Evolutionary conservation across 1,284 basidiomycete species (phyloP), one percentile per base, ranked within the genome.

Genomic region (Moniliophthora roreri): DNA sequence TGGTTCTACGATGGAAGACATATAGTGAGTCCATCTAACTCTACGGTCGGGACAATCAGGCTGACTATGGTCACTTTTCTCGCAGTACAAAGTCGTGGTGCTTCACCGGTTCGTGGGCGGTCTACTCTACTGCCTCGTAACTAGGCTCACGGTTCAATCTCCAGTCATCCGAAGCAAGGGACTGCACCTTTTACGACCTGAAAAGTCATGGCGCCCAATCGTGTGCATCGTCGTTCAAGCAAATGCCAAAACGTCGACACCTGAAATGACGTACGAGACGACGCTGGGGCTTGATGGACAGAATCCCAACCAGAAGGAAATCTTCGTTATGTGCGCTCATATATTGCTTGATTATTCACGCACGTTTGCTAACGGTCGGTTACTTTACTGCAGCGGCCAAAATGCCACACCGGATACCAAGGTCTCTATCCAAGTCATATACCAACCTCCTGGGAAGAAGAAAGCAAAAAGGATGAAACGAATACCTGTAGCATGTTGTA

Each of bases 221-320:
- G 70, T 89, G 39, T 73, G 76, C 0, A 62, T 88, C 10, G 73
- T 81, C 20, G 69, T 81, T n/a, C 79, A 80, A 52, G 69, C 34
- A 24, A 39, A 51, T 6, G 16, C 51, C 2, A 42, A 51, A n/a
- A 13, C 23, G 28, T 16, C 24, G n/a, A 15, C 15, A n/a, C 11
- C 20, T 9, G 41, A 26, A n/a, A 76, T 16, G 55, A 55, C 1
- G 18, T 75, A 81, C 55, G 86, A 88, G 59, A 71, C 79, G 13
- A 65, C 72, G 13, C 77, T 89, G 2, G 87, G 86, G 0, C 72
- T 71, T 20, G 85, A 89, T 51, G 85, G 87, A 0, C 85, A 87
- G 61, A 86, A 84, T 55, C 78, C 83, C 0, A 87, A 88, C 61
- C 67, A 81, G 47, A 85, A 81, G 58, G 69, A 76, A 1, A 66